Evolutionary conservation across 2,329 filamentous ascomycete species (phyloP).

Genomic region (Fonsecaea multimorphosa): DNA sequence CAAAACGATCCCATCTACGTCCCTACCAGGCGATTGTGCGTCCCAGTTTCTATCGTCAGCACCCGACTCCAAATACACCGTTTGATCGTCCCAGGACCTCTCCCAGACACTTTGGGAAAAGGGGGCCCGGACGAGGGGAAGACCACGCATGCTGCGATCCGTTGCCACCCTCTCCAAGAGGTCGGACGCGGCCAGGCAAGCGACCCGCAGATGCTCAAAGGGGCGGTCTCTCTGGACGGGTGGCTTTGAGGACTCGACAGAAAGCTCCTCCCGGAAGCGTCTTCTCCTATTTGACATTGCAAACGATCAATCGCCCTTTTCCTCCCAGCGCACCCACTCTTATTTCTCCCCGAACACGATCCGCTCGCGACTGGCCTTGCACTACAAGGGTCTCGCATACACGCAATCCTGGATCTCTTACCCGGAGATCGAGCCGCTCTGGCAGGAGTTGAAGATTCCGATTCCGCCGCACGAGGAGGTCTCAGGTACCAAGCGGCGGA

Average conservation of each 20-base stretch:
- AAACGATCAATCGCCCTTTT: constrained; percentile 3
- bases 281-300: constrained; percentile 23
- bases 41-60: not conserved
- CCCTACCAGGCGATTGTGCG: not conserved
- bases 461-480: not conserved
- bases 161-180: not conserved
- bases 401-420: constrained; percentile 23
- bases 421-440: constrained; percentile 21
- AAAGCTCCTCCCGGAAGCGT: not conserved
- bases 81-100: not conserved
- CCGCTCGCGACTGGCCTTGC: constrained; percentile 21
- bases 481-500: not conserved
- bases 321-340: not conserved
- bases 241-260: not conserved
- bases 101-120: not conserved
- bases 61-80: not conserved
- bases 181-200: not conserved
- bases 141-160: not conserved
- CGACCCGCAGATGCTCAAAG: not conserved
- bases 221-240: not conserved
- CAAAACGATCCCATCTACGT: not conserved
- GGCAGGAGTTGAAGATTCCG: constrained; percentile 12
- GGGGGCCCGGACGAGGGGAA: not conserved
- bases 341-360: constrained; percentile 25
- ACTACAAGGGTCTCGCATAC: constrained; percentile 19